A percentile compares a stretch with the other conserved stretches of the same genome.
These are phyloP conservation scores for Syncephalastrum racemosum DNA, from an alignment of 371 early-diverging fungal species.

Conservation along the genomic window DNA sequence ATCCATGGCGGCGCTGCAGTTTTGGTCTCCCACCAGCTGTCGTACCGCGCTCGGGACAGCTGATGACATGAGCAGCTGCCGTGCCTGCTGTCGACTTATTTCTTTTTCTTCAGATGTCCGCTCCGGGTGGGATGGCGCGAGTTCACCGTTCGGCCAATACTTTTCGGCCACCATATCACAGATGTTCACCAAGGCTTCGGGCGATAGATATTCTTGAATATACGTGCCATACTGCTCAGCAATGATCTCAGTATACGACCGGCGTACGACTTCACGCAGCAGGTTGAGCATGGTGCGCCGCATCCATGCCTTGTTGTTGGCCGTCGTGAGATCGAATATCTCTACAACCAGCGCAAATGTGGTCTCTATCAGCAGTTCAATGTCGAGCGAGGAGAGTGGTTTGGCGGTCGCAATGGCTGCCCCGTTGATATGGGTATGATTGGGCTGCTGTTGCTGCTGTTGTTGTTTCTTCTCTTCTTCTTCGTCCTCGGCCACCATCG, in stretches of 20 bases:
- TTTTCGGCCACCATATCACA: conserved; percentile 28
- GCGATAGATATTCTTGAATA: conserved; percentile 33
- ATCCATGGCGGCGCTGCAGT: conserved; percentile 47
- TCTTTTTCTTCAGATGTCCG: conserved; percentile 37
- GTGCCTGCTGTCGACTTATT: conserved; percentile 25
- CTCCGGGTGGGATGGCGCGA: conserved; percentile 4
- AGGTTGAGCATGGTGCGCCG: conserved; percentile 42
- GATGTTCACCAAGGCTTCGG: conserved; percentile 31
- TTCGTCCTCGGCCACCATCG: not conserved
- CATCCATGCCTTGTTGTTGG: conserved; percentile 52
- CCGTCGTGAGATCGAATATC: conserved; percentile 43
- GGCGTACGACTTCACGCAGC: conserved; percentile 43
- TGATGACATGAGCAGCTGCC: conserved; percentile 28
- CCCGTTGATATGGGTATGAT: not conserved
- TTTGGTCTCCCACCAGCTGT: conserved; percentile 51
- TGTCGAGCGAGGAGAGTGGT: conserved; percentile 38
- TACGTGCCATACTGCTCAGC: conserved; percentile 40
- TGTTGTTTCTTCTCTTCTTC: conserved; percentile 5
- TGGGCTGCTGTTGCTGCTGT: conserved; percentile 4
- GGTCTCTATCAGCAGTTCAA: conserved; percentile 49
- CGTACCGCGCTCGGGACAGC: conserved; percentile 41
- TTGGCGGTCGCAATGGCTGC: conserved; percentile 5
- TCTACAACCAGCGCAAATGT: conserved; percentile 48
- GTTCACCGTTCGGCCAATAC: conserved; percentile 42
- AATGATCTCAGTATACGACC: conserved; percentile 46